phyloP scores from a whole-genome alignment of 768 basidiomycete species.

The Sarcodon sp. region DNA sequence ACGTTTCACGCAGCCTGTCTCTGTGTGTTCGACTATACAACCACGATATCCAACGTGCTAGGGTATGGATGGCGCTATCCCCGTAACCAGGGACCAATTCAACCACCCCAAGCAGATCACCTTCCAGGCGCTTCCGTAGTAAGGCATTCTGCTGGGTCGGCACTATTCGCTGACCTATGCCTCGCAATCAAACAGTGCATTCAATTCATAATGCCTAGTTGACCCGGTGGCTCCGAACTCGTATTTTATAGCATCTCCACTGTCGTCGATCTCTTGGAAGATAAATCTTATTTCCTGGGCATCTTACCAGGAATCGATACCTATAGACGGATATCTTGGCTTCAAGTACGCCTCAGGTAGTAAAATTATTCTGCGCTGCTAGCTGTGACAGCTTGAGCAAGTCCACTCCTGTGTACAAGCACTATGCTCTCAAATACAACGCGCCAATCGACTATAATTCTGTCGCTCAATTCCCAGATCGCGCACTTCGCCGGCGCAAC shows the following conservation, averaged over 20 bases:
- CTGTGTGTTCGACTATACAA: conserved; percentile 23
- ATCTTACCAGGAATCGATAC: conserved; percentile 34
- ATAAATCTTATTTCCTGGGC: conserved; percentile 50
- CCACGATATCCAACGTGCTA: no score
- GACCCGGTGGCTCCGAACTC: conserved; percentile 23
- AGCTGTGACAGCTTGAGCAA: no score
- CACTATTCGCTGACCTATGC: conserved; percentile 43
- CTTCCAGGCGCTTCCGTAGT: conserved; percentile 26
- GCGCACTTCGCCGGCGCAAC: conserved; percentile 35
- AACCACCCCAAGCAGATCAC: conserved; percentile 3
- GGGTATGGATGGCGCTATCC: no score
- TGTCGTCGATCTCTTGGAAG: conserved; percentile 47
- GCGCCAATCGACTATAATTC: conserved; percentile 40
- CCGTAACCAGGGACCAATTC: no score
- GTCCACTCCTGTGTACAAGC: conserved; percentile 23
- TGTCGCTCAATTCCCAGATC: conserved; percentile 25
- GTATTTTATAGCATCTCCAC: conserved; percentile 47
- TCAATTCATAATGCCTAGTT: not conserved
- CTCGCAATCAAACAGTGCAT: conserved; percentile 43
- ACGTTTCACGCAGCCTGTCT: not conserved
- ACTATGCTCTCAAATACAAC: conserved; percentile 46
- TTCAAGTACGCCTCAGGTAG: no score
- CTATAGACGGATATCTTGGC: conserved; percentile 10
- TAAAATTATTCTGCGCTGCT: no score
- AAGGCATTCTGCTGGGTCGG: conserved; percentile 32